Evolutionary conservation across 192 early-diverging fungal species (phyloP), one percentile per base, ranked within the genome.

Genomic region (Glomus cerebriforme): DNA sequence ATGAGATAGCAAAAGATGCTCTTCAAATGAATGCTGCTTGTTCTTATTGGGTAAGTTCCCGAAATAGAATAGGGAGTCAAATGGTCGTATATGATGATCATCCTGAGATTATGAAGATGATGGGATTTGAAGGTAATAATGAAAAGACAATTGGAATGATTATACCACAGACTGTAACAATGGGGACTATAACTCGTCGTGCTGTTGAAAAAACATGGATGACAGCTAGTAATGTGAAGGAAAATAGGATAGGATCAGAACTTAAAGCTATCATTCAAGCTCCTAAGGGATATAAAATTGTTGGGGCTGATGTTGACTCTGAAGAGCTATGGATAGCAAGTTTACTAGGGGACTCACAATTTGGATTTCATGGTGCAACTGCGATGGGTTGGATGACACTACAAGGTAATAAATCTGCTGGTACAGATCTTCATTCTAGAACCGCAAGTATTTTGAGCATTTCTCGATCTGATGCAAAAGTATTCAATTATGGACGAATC

Each of bases 301-400:
- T 98, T 8, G 98, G 98, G 3, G 98, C 98, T 7, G 98, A 99
- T 82, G 98, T 99, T 4, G 98, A 99, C 76, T 93, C 92, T 0
- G 94, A 99, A 79, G 98, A 99, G 83, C 88, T 99, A 31, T 99
- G 98, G 98, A 97, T 99, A 73, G 92, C 95, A 13, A 93, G 94
- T 81, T 77, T 98, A 19, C 91, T 99, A 74, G 96, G 96, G 32
- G 98, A 98, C 83, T 90, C 96, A 26, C 95, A 97, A 86, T 95
- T 99, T 80, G 88, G 92, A 13, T 92, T 93, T 79, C 96, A 98
- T 74, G 98, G 98, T 7, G 92, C 92, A 0, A 96, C 95, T 1
- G 95, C 98, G 1, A 85, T 99, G 37, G 96, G 98, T 3, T 99
- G 96, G 91, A 98, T 99, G 98, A 99, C 95, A 2, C 83, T 99